Base-by-base conservation (phyloP, 2,329 filamentous ascomycete genomes). In the Lasiodiplodia sp. region DNA sequence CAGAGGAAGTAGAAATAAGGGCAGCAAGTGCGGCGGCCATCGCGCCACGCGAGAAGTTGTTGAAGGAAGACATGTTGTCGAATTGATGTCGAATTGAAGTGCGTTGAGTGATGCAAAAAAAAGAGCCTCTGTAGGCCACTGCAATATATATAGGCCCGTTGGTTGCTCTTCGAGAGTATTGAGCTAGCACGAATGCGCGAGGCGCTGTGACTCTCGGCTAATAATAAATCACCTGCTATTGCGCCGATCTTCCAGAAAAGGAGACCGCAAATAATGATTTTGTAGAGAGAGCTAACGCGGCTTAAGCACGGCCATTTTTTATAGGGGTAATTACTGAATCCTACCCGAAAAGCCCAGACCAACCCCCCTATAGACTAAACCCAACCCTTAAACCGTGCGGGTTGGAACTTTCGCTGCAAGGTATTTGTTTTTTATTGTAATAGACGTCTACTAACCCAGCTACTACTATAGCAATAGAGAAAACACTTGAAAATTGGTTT, bases 1-100 rank as follows among this genome's bases (percentile, higher is more conserved):
- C 82, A 16, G 71, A 74, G 68, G 75, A 74, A 21, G 63, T 3
- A 21, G 44, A 16, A 12, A 44, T 74, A 5, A 68, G 37, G 25
- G 79, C 64, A 67, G 74, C 73, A 23, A 73, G 72, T 55, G 11
- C 28, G 52, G 52, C 52, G 52, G 52, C 25, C 52, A 55, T 55
- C 16, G 52, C 52, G 52, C 52, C 52, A n/a, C 52, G 52, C 18
- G 52, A 55, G 52, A 55, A 55, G 7, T 37, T 16, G 52, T 31
- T 55, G 52, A 11, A 55, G 25, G 52, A 55, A 8, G 52, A 31
- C 52, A 55, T 55, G 52, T 31, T 55, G 16, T 55, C 16, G 34
- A 21, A 37, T 55, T 37, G 52, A 55, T 55, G 16, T 55, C 16
- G 34, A 21, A 37, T 55, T 37, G 52, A 55, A 28, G 3, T 55